Percentiles rank a stretch among this genome's conserved stretches.
These are phyloP conservation scores for Gaeumannomyces sp. DNA, from an alignment of 2,329 filamentous ascomycete genomes.

Conservation along the genomic window DNA sequence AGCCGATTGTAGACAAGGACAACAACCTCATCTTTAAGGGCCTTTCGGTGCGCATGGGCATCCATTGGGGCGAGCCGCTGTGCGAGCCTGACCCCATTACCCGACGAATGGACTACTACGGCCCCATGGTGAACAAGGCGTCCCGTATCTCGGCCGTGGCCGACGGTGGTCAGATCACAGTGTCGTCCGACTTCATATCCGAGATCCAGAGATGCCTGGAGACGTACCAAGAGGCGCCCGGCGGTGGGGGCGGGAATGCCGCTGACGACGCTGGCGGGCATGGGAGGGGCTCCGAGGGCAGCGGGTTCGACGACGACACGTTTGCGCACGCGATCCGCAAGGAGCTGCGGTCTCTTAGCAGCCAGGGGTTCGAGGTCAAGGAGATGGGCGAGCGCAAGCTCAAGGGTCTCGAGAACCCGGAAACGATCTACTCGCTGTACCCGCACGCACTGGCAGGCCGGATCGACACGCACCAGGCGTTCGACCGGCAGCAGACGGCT, in stretches of 20 bases:
- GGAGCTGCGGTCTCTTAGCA: slow-evolving; percentile 79
- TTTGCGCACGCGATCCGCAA: slow-evolving; percentile 73
- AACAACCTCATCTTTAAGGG: slow-evolving; percentile 88
- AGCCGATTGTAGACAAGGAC: slow-evolving; percentile 75
- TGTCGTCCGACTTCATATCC: slow-evolving; percentile 93
- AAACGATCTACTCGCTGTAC: slow-evolving; percentile 92
- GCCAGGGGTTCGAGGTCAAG: slow-evolving; percentile 93
- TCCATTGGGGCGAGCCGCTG: slow-evolving; percentile 91
- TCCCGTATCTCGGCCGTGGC: slow-evolving; percentile 90
- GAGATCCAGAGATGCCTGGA: slow-evolving; percentile 90
- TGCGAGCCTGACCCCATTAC: slow-evolving; percentile 95
- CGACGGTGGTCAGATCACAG: slow-evolving; percentile 93
- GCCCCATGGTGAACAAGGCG: slow-evolving; percentile 97
- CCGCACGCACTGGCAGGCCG: slow-evolving; percentile 81
- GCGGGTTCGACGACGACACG: slow-evolving; percentile 63
- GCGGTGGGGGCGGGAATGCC: slow-evolving; percentile 18
- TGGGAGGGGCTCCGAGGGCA: slow-evolving; percentile 47
- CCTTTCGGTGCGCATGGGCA: slow-evolving; percentile 93
- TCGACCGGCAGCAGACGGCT: slow-evolving; percentile 32
- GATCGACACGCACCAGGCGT: slow-evolving; percentile 59
- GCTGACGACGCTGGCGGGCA: slow-evolving; percentile 33
- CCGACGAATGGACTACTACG: slow-evolving; percentile 98
- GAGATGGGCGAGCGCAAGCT: slow-evolving; percentile 88
- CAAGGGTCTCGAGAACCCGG: slow-evolving; percentile 95
- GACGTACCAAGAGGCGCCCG: slow-evolving; percentile 72